Evolutionary conservation across 2,329 filamentous ascomycete species (phyloP).

Genomic region (Colletotrichum sp.): DNA sequence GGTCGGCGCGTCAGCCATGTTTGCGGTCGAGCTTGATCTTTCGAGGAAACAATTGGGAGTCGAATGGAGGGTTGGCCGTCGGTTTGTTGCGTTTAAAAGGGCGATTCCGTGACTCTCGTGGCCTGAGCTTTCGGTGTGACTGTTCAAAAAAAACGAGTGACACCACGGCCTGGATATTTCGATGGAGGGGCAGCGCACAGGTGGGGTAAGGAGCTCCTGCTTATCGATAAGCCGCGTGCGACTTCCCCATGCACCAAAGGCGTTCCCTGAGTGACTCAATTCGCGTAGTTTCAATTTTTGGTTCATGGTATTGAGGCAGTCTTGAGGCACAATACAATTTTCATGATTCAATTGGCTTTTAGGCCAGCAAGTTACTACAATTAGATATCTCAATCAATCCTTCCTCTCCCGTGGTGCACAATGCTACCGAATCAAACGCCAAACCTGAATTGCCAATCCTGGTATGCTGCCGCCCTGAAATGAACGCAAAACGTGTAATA

Average conservation of each 20-base stretch:
- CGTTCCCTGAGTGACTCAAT: not conserved
- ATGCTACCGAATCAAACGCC: constrained; percentile 15
- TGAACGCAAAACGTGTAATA: constrained; percentile 2
- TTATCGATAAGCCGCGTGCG: not conserved
- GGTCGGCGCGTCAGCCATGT: constrained; percentile 39
- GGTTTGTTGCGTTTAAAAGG: not conserved
- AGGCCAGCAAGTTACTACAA: not conserved
- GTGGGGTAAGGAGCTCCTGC: not conserved
- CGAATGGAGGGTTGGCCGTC: not conserved
- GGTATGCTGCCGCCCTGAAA: constrained; percentile 8
- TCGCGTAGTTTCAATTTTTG: not conserved
- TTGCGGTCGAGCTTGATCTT: not conserved
- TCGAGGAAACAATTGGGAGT: not conserved
- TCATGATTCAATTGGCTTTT: constrained; percentile 4
- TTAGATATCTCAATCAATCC: not conserved
- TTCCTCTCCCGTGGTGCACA: not conserved
- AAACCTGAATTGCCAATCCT: not conserved
- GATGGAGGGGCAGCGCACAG: constrained; percentile 11
- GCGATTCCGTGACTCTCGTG: constrained; percentile 3
- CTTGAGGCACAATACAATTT: not conserved
- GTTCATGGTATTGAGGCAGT: not conserved
- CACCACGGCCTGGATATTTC: constrained; percentile 7
- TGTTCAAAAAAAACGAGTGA: not conserved
- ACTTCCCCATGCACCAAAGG: not conserved
- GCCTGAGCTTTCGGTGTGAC: constrained; percentile 2